Evolutionary conservation across 225 moss, liverwort and hornwort species (phyloP).

Genomic region (Climacium dendroides): DNA sequence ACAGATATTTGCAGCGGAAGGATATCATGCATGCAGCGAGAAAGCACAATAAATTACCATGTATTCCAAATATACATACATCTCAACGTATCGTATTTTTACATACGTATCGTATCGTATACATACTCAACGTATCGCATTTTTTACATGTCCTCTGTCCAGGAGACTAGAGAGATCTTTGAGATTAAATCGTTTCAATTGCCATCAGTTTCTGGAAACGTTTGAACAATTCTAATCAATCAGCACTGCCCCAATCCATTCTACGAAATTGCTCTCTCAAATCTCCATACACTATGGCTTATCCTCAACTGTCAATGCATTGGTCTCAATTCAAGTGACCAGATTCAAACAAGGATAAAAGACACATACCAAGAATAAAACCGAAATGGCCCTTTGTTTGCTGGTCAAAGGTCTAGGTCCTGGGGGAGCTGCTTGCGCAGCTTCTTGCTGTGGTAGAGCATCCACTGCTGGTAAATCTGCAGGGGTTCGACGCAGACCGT

Average conservation of each 20-base stretch:
- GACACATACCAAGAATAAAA: conserved; percentile 63
- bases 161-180: not conserved
- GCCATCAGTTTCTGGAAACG: not conserved
- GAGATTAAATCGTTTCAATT: not conserved
- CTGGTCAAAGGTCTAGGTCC: conserved; percentile 45
- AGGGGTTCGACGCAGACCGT: conserved; percentile 76
- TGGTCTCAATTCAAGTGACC: not conserved
- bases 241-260: not conserved
- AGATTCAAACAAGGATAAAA: not conserved
- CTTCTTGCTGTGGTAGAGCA: conserved; percentile 12
- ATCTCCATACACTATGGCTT: not conserved
- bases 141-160: not conserved
- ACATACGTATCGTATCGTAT: too few relatives aligned
- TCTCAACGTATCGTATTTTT: not conserved
- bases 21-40: not conserved
- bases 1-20: not conserved
- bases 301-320: not conserved
- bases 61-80: not conserved
- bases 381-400: conserved; percentile 65
- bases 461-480: conserved; percentile 18
- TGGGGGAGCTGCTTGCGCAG: conserved; percentile 11
- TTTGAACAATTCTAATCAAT: not conserved
- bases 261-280: not conserved
- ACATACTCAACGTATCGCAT: not conserved
- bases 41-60: not conserved